Percentiles rank a stretch among this genome's conserved stretches.
phyloP scores from a whole-genome alignment of 371 early-diverging fungal genomes.

The Amoeboaphelidium protococcarum region DNA sequence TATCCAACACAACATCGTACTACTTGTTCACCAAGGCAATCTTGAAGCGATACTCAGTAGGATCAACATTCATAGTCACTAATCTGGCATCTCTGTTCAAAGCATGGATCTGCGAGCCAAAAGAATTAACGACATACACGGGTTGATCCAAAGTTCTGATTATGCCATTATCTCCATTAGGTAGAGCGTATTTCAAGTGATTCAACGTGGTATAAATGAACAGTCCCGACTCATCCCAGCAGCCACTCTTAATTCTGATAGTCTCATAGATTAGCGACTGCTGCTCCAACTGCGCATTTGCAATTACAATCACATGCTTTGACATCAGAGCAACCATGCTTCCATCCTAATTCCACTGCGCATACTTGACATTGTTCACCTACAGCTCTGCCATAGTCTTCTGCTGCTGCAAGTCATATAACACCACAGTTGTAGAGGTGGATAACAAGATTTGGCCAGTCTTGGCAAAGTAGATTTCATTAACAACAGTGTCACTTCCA shows the following conservation, averaged over 20 bases:
- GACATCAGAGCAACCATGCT: conserved; percentile 57
- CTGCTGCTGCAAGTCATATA: conserved; percentile 68
- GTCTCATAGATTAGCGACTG: conserved; percentile 73
- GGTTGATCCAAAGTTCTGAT: conserved; percentile 85
- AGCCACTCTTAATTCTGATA: conserved; percentile 84
- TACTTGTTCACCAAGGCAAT: conserved; percentile 62
- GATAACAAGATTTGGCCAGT: conserved; percentile 43
- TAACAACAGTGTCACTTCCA: neutral
- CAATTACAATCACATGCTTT: conserved; percentile 76
- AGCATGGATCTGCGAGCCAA: conserved; percentile 51
- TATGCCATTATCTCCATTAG: conserved; percentile 80
- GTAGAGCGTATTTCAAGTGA: conserved; percentile 93
- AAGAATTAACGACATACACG: conserved; percentile 58
- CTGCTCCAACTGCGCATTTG: conserved; percentile 57
- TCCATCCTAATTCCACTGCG: conserved; percentile 65
- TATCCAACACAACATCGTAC: conserved; percentile 69
- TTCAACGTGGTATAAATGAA: conserved; percentile 91
- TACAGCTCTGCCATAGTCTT: conserved; percentile 38
- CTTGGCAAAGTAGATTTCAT: conserved; percentile 62
- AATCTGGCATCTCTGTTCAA: conserved; percentile 67
- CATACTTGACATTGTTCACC: conserved; percentile 56
- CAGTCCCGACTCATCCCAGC: conserved; percentile 73
- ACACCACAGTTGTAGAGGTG: conserved; percentile 47
- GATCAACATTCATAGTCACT: conserved; percentile 60
- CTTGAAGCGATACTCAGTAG: conserved; percentile 94